These are phyloP conservation scores for Thelonectria rubi DNA, from an alignment of 2,329 filamentous ascomycete species.

Conservation along the genomic window DNA sequence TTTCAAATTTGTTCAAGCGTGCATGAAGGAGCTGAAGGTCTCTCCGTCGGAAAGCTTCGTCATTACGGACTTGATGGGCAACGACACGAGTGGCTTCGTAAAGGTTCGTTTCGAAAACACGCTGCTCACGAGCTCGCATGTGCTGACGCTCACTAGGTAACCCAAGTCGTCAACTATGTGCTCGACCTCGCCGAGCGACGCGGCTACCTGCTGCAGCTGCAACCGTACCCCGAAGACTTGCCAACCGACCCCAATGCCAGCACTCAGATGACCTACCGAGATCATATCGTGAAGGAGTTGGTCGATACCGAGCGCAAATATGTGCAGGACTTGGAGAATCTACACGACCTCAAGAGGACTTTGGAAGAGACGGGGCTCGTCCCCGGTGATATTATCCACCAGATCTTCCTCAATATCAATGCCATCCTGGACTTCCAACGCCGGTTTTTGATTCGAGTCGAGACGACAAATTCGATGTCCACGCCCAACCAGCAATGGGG, in stretches of 20 bases:
- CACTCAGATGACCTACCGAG: constrained; percentile 76
- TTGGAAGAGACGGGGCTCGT: constrained; percentile 89
- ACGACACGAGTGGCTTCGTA: constrained; percentile 96
- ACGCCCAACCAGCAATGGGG: constrained; percentile 88
- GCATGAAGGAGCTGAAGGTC: constrained; percentile 82
- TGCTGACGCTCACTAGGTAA: constrained; percentile 61
- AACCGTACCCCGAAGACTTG: constrained; percentile 66
- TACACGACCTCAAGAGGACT: constrained; percentile 90
- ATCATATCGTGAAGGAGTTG: constrained; percentile 90
- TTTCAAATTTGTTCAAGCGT: constrained; percentile 92
- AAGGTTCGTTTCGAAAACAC: constrained; percentile 67
- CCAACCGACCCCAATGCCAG: constrained; percentile 58
- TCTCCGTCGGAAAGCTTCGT: constrained; percentile 87
- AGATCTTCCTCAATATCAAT: constrained; percentile 97
- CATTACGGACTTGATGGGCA: constrained; percentile 88
- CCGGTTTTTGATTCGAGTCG: constrained; percentile 92
- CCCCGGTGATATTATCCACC: constrained; percentile 88
- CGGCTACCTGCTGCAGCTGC: constrained; percentile 73
- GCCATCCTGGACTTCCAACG: constrained; percentile 94
- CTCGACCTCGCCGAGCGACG: constrained; percentile 85
- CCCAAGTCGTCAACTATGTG: constrained; percentile 90
- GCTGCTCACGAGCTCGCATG: not conserved
- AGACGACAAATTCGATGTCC: constrained; percentile 90
- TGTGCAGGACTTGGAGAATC: constrained; percentile 93
- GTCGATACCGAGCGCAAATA: constrained; percentile 97